Evolutionary conservation across 345 rosid species (phyloP).

Genomic region (Leavenworthia alabamica): DNA sequence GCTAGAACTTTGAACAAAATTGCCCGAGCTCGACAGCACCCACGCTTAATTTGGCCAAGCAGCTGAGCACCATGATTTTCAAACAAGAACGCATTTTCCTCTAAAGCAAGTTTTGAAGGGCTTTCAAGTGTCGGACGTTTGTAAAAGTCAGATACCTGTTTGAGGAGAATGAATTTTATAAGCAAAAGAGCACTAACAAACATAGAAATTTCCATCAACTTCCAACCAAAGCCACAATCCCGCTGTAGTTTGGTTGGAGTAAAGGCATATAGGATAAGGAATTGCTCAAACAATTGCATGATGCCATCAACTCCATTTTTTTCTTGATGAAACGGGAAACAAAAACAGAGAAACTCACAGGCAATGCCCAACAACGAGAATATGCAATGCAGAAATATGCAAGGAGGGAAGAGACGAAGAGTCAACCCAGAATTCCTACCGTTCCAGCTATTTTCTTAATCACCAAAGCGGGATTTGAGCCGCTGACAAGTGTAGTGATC

Average conservation of each 20-base stretch:
- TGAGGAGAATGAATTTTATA: background rate
- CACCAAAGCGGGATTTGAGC: slow-evolving; percentile 77
- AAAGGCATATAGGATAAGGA: background rate
- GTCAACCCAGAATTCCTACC: slow-evolving; percentile 40
- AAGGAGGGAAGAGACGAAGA: slow-evolving; percentile 16
- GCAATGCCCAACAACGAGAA: background rate
- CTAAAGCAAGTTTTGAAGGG: slow-evolving; percentile 76
- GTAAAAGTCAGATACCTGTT: slow-evolving; percentile 82
- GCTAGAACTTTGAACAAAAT: slow-evolving; percentile 90
- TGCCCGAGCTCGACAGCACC: slow-evolving; percentile 88
- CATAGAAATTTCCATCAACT: background rate
- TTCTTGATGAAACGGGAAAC: no score
- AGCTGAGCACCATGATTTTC: slow-evolving; percentile 77
- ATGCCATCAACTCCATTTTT: no score
- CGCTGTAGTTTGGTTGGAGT: background rate
- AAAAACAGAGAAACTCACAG: background rate
- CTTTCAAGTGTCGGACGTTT: slow-evolving; percentile 72
- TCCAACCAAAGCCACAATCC: background rate
- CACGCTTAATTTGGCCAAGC: slow-evolving; percentile 91
- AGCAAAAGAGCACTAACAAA: background rate
- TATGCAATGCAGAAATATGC: background rate
- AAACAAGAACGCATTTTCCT: slow-evolving; percentile 57
- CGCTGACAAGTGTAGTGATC: slow-evolving; percentile 61
- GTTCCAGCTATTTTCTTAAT: slow-evolving; percentile 92
- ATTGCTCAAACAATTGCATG: background rate